Evolutionary conservation across 2,329 filamentous ascomycete genomes (phyloP), one percentile per base, ranked within the genome.

Genomic region (Phoma sp.): DNA sequence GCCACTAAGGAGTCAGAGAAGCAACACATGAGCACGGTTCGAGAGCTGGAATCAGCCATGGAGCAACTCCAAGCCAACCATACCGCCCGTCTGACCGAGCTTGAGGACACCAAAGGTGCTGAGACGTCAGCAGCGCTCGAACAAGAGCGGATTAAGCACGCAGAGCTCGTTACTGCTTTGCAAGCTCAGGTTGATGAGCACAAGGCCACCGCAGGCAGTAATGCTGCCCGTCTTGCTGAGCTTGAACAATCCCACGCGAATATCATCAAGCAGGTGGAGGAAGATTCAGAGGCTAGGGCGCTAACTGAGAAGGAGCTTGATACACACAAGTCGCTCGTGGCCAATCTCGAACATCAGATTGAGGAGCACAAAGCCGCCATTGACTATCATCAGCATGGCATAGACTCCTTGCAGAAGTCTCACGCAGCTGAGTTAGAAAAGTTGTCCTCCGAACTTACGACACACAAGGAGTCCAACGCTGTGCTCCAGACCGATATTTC

Each of bases 181-280:
- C 89, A 90, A 58, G 82, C 77, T 54, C 88, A 96, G 70, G 88
- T 97, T 47, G 87, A 93, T 45, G 87, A 92, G 69, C 92, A 96
- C 77, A 93, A 90, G 76, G 78, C 83, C 3, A 84, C 90, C 30
- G 88, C 96, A 64, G 83, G 84, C 59, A 82, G 80, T 61, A 91
- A 93, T 65, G 80, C 86, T 11, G 72, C 83, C 32, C 90, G 87
- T 65, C 87, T 96, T 25, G 81, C 86, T 3, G 84, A 90, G 60
- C 81, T 96, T 12, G 92, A 96, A 74, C 78, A 87, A 59, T 84
- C 88, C 4, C 89, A 96, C 69, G 74, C 83, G 26, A 81, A 83
- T 21, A 84, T 89, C 43, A 84, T 86, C 65, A 76, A 83, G 39
- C 84, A 93, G 65, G 81, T 96, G 10, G 85, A 91, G 32, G 83